phyloP scores from a whole-genome alignment of 148 eudicot genomes.

The Fagopyrum esculentum region DNA sequence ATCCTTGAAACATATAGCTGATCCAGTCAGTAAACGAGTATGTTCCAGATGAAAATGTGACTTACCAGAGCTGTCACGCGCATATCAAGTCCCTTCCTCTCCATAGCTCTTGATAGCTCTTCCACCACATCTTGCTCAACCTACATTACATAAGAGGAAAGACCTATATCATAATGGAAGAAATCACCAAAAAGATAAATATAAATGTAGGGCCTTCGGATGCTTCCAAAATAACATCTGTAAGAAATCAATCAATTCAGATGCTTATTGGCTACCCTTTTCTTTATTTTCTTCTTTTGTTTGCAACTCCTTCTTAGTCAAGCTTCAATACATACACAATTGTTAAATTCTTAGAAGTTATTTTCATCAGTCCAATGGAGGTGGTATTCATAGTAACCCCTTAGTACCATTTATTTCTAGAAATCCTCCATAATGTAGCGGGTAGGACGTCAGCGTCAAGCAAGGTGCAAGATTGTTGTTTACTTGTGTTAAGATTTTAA shows the following conservation, averaged over 20 bases:
- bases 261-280: neutral
- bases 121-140: conserved; percentile 86
- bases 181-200: neutral
- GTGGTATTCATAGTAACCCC: neutral
- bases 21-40: conserved; percentile 5
- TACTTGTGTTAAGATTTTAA: neutral
- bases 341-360: neutral
- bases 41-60: conserved; percentile 6
- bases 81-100: conserved; percentile 77
- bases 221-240: neutral
- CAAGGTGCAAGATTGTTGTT: neutral
- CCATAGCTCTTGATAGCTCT: conserved; percentile 76
- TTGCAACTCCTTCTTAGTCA: neutral
- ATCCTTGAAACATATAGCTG: conserved; percentile 4
- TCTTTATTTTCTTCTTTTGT: neutral
- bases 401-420: neutral
- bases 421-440: neutral
- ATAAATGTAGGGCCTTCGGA: neutral
- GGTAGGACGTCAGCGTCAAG: neutral
- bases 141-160: conserved; percentile 28
- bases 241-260: neutral
- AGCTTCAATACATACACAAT: neutral
- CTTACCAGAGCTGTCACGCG: conserved; percentile 89
- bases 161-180: neutral
- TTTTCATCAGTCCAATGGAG: neutral